Conservation (phyloP, 805 yeast genomes). For the Candida schatavii region DNA sequence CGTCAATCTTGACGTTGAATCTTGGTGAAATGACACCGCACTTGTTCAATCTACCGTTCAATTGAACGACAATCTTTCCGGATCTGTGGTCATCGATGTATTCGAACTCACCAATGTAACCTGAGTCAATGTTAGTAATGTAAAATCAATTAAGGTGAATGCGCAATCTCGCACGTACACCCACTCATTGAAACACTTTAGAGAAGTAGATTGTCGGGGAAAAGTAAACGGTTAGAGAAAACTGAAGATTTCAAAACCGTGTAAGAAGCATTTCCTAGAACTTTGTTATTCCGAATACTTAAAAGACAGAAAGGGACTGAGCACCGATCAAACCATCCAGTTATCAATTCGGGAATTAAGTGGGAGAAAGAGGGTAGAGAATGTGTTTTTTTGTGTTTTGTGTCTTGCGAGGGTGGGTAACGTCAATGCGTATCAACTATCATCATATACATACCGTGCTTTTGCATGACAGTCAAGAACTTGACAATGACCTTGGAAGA, state of each 20-base stretch:
- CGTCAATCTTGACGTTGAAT: conserved; percentile 87
- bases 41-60: conserved; percentile 51
- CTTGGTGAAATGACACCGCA: conserved; percentile 96
- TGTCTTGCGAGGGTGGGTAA: too few relatives aligned
- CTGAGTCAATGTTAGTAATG: conserved; percentile 5
- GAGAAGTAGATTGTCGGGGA: conserved; percentile 47
- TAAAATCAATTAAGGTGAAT: background rate
- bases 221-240: conserved; percentile 60
- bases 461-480: conserved; percentile 30
- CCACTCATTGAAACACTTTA: too few relatives aligned
- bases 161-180: too few relatives aligned
- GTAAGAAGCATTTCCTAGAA: conserved; percentile 64
- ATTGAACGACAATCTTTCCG: conserved; percentile 36
- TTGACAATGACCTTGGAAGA: conserved; percentile 33
- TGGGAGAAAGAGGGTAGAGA: too few relatives aligned
- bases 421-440: too few relatives aligned
- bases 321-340: conserved; percentile 92
- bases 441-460: conserved; percentile 33
- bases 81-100: conserved; percentile 36
- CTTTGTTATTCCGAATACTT: conserved; percentile 85
- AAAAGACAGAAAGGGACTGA: conserved; percentile 95
- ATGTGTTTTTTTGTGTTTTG: too few relatives aligned
- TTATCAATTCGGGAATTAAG: conserved; percentile 95
- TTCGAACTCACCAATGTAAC: conserved; percentile 36
- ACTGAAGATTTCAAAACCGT: conserved; percentile 44